These are phyloP conservation scores for Pythium sukuiense DNA, from an alignment of 352 stramenopile genomes.

Conservation along the genomic window DNA sequence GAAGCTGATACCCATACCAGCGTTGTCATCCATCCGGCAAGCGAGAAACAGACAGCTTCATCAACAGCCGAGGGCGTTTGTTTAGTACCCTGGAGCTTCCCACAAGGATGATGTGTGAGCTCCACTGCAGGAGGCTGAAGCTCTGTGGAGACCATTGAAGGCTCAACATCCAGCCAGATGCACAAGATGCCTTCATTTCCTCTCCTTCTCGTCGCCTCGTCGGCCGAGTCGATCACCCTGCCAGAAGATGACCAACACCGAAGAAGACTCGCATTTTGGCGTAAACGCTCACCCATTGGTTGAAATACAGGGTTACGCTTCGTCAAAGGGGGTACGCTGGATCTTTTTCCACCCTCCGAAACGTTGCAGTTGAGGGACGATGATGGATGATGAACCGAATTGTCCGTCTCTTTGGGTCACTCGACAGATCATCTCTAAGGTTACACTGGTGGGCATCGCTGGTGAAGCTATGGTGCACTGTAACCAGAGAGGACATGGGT, in stretches of 20 bases:
- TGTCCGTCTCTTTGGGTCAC: background rate
- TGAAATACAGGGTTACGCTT: background rate
- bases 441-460: too few relatives aligned
- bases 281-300: background rate
- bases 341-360: background rate
- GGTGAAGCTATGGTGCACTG: too few relatives aligned
- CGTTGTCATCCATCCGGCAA: background rate
- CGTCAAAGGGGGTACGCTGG: background rate
- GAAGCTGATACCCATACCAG: too few relatives aligned
- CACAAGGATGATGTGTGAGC: background rate
- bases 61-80: background rate
- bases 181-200: background rate
- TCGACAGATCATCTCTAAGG: too few relatives aligned
- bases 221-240: background rate
- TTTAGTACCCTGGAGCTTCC: background rate
- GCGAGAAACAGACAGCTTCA: background rate
- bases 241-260: background rate
- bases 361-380: background rate
- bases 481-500: too few relatives aligned
- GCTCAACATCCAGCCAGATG: background rate
- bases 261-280: background rate
- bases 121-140: too few relatives aligned
- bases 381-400: slow-evolving; percentile 1
- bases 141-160: background rate
- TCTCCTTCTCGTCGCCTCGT: background rate